phyloP scores from a whole-genome alignment of 1,139 yeast species.

The Casaregolazyma suthepensis region DNA sequence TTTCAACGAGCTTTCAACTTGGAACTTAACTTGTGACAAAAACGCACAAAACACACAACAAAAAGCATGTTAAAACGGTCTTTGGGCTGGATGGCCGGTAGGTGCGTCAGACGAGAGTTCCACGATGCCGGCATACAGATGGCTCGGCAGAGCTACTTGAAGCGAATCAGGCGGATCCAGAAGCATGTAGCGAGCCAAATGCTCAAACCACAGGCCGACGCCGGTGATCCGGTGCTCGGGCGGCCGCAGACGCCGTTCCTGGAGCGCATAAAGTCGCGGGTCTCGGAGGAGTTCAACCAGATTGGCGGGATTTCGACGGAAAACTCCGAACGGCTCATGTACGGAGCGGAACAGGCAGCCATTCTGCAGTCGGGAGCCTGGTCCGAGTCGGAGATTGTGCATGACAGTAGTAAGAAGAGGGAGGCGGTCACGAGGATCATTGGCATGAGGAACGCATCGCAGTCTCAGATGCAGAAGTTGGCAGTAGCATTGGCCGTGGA shows the following conservation, averaged over 20 bases:
- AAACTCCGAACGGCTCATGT: constrained; percentile 70
- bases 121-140: constrained; percentile 4
- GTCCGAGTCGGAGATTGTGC: constrained; percentile 26
- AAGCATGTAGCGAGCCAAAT: constrained; percentile 31
- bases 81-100: neutral
- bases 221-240: constrained; percentile 79
- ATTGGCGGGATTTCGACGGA: constrained; percentile 33
- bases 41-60: neutral
- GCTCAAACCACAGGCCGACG: constrained; percentile 25
- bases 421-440: constrained; percentile 68
- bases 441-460: constrained; percentile 64
- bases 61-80: neutral
- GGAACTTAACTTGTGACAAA: neutral
- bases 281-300: constrained; percentile 56
- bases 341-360: constrained; percentile 67
- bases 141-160: constrained; percentile 21
- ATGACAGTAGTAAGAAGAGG: constrained; percentile 54
- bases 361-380: constrained; percentile 38
- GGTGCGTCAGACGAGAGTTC: neutral
- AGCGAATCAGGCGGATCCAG: constrained; percentile 26
- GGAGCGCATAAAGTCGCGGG: constrained; percentile 56
- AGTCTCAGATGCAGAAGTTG: constrained; percentile 50
- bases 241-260: constrained; percentile 61
- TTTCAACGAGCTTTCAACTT: constrained; percentile 1
- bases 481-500: constrained; percentile 61